Evolutionary conservation across 2,329 filamentous ascomycete genomes (phyloP), one percentile per base, ranked within the genome.

Genomic region (Colletotrichum abscissum): DNA sequence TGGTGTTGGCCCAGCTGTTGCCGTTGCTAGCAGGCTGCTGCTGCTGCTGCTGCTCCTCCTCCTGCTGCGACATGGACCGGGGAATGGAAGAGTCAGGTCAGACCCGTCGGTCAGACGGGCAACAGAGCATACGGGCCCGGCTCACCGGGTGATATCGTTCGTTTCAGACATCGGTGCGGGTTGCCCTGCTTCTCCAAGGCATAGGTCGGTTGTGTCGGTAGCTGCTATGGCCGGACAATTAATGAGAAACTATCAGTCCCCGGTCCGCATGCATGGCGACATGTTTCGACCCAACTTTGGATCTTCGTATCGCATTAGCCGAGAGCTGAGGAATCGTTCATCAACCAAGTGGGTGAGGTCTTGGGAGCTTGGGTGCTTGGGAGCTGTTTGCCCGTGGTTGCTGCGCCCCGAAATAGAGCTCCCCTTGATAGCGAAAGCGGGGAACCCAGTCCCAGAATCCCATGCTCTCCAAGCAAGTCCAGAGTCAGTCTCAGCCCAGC

Each of bases 61-160:
- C 14, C 38, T 16, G 33, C 42, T 46, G 14, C 58, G 35, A 49
- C 58, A 30, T 28, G 58, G 35, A 26, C 19, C 4, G 14, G 35
- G 35, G 22, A 28, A 28, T n/a, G 35, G 58, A 46, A 38, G 59
- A 30, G 24, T 28, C 38, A n/a, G 24, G 59, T 49, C 59, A 46
- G 38, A 30, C 26, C 14, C 19, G 35, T 30, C 24, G 11, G 59
- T 62, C 59, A 52, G 60, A 26, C 28, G 28, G n/a, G 24, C 58
- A 49, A 46, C 24, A 42, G 33, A 46, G 42, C 42, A 54, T 49
- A 49, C 42, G 42, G n/a, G 28, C 28, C 24, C 42, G 59, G 59
- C 70, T 69, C 70, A 62, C 70, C 55, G 67, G 70, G 70, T 73
- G 70, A 73, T 73, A 73, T 73, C 59, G 66, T 60, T 65, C 54